phyloP scores from a whole-genome alignment of 257 asterid species.

The Przewalskia tangutica region DNA sequence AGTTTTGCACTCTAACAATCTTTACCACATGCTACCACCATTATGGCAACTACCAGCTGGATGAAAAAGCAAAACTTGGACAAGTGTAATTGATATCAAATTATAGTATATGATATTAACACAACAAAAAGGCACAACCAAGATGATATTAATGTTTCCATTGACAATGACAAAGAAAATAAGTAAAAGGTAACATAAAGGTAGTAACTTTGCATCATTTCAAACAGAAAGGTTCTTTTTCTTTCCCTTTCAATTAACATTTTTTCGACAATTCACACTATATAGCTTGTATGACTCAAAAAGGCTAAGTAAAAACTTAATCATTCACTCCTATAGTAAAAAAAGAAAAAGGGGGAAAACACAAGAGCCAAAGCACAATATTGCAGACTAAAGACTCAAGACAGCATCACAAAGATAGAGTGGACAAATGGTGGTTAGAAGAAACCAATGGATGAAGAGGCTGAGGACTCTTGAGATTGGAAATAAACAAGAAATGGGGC shows the following conservation, averaged over 20 bases:
- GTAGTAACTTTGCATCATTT: constrained; percentile 39
- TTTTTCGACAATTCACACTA: constrained; percentile 54
- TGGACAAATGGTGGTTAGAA: constrained; percentile 22
- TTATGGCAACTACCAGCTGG: constrained; percentile 1
- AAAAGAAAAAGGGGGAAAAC: background rate
- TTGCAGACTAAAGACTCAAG: constrained; percentile 12
- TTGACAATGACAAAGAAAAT: constrained; percentile 34
- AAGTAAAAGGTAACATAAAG: constrained; percentile 17
- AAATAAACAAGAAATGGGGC: background rate
- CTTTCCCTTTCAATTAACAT: constrained; percentile 18
- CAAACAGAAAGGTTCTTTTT: constrained; percentile 32
- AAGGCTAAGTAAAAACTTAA: constrained; percentile 12
- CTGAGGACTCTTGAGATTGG: constrained; percentile 4
- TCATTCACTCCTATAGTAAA: constrained; percentile 25
- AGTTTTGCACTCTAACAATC: background rate
- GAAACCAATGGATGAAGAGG: constrained; percentile 3
- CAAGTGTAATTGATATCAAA: background rate
- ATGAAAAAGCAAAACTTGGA: background rate
- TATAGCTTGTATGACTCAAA: constrained; percentile 24
- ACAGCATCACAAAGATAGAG: constrained; percentile 3
- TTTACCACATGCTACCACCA: background rate
- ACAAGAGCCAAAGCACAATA: constrained; percentile 35
- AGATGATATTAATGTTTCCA: constrained; percentile 32
- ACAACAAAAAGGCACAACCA: constrained; percentile 16
- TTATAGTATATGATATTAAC: constrained; percentile 1